Evolutionary conservation across 1,284 basidiomycete genomes (phyloP).

Genomic region (Omphalotus olearius): DNA sequence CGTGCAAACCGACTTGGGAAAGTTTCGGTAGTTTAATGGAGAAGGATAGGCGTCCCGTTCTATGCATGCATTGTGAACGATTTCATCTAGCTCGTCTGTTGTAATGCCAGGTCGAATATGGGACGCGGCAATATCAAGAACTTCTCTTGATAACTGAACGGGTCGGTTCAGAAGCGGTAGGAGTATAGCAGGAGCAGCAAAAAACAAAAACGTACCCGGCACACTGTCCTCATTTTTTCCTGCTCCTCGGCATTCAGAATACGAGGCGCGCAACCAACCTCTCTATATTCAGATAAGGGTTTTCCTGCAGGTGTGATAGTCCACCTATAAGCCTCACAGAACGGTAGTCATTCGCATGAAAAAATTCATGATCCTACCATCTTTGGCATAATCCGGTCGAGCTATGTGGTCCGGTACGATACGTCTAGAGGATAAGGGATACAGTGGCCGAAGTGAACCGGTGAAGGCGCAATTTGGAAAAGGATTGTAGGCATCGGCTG

Average conservation of each 20-base stretch:
- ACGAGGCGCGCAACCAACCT: slow-evolving; percentile 57
- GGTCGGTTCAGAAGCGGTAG: not conserved
- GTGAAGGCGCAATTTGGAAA: slow-evolving; percentile 67
- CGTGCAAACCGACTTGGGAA: slow-evolving; percentile 97
- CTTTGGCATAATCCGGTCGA: slow-evolving; percentile 76
- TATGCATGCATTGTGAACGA: slow-evolving; percentile 93
- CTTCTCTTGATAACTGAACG: slow-evolving; percentile 79
- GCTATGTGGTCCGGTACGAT: slow-evolving; percentile 70
- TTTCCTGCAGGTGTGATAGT: slow-evolving; percentile 38
- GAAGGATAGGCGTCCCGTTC: slow-evolving; percentile 93
- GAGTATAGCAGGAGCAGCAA: not conserved
- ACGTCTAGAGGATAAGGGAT: slow-evolving; percentile 72
- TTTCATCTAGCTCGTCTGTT: slow-evolving; percentile 91
- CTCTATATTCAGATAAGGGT: slow-evolving; percentile 57
- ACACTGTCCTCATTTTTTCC: slow-evolving; percentile 76
- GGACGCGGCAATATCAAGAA: slow-evolving; percentile 87
- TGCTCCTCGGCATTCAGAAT: slow-evolving; percentile 66
- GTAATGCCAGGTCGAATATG: slow-evolving; percentile 87
- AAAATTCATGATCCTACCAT: slow-evolving; percentile 45
- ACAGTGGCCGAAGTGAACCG: slow-evolving; percentile 68
- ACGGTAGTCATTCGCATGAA: slow-evolving; percentile 20
- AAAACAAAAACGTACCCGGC: slow-evolving; percentile 49
- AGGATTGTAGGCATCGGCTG: slow-evolving; percentile 73
- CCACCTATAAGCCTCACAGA: slow-evolving; percentile 15
- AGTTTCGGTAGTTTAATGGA: slow-evolving; percentile 89